A percentile compares a stretch with the other conserved stretches of the same genome.
Evolutionary conservation across 305 asterid species (phyloP).

Genomic region (Rubia balearica): DNA sequence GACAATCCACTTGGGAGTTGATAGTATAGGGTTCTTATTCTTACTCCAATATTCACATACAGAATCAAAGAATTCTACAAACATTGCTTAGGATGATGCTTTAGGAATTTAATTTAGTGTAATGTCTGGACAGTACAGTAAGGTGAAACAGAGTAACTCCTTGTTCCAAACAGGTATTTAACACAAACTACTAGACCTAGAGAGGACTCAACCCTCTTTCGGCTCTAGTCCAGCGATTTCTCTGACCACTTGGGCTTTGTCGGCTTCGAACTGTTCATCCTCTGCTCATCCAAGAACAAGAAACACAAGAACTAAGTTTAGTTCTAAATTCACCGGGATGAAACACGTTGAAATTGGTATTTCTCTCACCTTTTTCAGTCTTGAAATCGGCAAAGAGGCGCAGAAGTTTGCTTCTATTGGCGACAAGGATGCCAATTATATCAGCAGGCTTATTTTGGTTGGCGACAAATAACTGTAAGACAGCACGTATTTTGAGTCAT

Average conservation of each 20-base stretch:
- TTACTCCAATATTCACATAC: not conserved
- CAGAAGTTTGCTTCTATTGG: slow-evolving; percentile 88
- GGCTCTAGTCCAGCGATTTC: slow-evolving; percentile 95
- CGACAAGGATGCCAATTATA: slow-evolving; percentile 66
- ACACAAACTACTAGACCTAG: slow-evolving; percentile 25
- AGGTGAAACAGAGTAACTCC: slow-evolving; percentile 8
- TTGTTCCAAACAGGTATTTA: slow-evolving; percentile 11
- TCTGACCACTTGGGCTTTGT: slow-evolving; percentile 89
- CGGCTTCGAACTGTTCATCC: slow-evolving; percentile 94
- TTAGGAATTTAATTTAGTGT: not conserved
- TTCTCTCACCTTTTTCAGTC: slow-evolving; percentile 57
- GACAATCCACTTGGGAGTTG: not conserved
- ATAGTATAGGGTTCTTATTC: not conserved
- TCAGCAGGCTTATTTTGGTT: slow-evolving; percentile 90
- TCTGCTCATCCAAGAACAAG: slow-evolving; percentile 39
- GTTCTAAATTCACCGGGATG: not conserved
- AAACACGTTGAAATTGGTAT: not conserved
- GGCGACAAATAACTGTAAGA: slow-evolving; percentile 69
- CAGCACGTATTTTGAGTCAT: slow-evolving; percentile 13
- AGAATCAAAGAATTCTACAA: not conserved
- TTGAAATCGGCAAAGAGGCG: slow-evolving; percentile 92
- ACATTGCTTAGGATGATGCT: not conserved
- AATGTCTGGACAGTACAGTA: not conserved
- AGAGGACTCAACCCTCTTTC: slow-evolving; percentile 30
- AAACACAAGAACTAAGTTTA: not conserved